phyloP scores from a whole-genome alignment of 768 basidiomycete genomes.

The Calocera cornea region DNA sequence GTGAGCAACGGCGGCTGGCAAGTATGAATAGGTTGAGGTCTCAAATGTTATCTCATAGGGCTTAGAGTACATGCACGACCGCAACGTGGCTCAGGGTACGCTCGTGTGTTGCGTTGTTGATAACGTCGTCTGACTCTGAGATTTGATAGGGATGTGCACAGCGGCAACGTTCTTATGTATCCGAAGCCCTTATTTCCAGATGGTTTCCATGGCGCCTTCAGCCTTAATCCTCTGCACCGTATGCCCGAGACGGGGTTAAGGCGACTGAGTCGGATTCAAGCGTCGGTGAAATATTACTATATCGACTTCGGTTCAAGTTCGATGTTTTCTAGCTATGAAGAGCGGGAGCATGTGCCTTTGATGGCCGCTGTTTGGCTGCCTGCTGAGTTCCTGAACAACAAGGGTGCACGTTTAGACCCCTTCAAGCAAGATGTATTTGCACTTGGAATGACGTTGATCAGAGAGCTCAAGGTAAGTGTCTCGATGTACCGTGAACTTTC shows the following conservation, averaged over 20 bases:
- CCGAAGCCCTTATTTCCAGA: background rate
- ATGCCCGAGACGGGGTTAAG: background rate
- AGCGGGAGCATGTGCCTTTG: background rate
- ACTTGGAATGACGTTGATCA: background rate
- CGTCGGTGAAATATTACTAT: background rate
- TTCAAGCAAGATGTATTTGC: background rate
- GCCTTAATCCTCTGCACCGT: background rate
- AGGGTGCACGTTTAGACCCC: background rate
- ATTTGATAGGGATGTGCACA: background rate
- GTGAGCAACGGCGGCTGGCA: too few relatives aligned
- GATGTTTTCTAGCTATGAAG: background rate
- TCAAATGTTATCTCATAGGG: too few relatives aligned
- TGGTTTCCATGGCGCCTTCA: background rate
- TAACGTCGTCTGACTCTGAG: too few relatives aligned
- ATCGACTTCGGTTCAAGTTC: background rate
- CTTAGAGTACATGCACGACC: background rate
- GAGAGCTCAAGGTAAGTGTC: background rate
- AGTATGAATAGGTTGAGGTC: too few relatives aligned
- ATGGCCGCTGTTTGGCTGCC: background rate
- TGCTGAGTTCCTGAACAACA: background rate
- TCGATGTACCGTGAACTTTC: too few relatives aligned
- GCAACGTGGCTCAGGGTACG: background rate
- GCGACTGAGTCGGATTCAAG: background rate
- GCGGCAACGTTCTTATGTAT: background rate
- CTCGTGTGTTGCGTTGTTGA: too few relatives aligned